Evolutionary conservation across 1,284 basidiomycete genomes (phyloP).

Genomic region (Microbotryum lychnidis-dioicae): DNA sequence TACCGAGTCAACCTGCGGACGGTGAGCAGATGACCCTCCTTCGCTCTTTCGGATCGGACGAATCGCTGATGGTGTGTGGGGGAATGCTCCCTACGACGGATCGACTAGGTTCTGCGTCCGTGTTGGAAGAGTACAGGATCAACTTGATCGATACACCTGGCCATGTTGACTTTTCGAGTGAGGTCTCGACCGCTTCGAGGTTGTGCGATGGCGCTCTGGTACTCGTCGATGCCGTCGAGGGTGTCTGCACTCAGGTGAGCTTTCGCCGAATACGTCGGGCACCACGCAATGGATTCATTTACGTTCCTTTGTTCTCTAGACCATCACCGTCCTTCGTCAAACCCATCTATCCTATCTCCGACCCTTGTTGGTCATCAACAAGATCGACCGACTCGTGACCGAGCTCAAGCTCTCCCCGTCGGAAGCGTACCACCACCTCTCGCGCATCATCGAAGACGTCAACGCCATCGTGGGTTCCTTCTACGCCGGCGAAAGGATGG

Average conservation of each 20-base stretch:
- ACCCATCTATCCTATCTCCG: constrained; percentile 84
- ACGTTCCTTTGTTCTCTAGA: constrained; percentile 48
- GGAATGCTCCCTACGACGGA: not conserved
- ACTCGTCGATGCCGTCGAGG: constrained; percentile 96
- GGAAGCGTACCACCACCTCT: constrained; percentile 91
- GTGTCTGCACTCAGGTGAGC: constrained; percentile 89
- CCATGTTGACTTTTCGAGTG: constrained; percentile 96
- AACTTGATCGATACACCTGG: constrained; percentile 99
- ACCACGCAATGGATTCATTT: not conserved
- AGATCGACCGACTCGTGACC: constrained; percentile 88
- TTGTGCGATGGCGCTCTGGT: constrained; percentile 93
- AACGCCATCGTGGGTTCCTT: constrained; percentile 97
- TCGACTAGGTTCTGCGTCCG: constrained; percentile 45
- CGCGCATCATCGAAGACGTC: constrained; percentile 89
- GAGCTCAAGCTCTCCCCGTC: constrained; percentile 84
- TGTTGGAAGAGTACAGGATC: constrained; percentile 60
- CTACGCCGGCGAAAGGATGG: constrained; percentile 94
- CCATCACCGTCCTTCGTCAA: constrained; percentile 88
- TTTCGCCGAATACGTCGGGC: not conserved
- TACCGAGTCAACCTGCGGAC: constrained; percentile 9
- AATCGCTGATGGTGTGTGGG: not conserved
- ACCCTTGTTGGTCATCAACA: constrained; percentile 94
- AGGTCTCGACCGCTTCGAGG: constrained; percentile 88
- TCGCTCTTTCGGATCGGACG: not conserved
- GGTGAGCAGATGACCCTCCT: not conserved